Base-by-base conservation (phyloP, 768 basidiomycete species). In the Podaxis rugospora region DNA sequence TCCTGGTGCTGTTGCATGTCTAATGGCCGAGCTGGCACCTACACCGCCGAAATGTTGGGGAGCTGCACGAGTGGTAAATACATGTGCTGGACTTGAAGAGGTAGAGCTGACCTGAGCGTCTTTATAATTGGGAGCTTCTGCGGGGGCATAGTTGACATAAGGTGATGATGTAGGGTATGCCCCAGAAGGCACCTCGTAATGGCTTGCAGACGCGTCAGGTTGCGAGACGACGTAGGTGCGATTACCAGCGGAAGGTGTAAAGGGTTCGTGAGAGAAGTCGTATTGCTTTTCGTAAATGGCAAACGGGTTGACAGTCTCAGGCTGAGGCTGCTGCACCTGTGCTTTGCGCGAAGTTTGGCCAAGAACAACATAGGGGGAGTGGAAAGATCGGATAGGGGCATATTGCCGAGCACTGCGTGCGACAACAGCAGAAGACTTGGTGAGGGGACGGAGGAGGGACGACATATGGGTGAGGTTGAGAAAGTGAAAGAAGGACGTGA, bases 191-290 rank as follows among this genome's bases (percentile, higher is more conserved):
- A 91, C 87, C 65, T 81, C 75, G 66, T 89, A 89, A 35, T 83
- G 82, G 46, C 78, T 80, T 58, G 84, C 70, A 59, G 83, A 75
- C 36, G 82, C 79, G 72, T 90, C 87, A 40, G 89, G 89, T 69
- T 88, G 79, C 35, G 87, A 89, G 64, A 90, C 89, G 64, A 90
- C 87, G 66, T 90, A 87, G 36, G 85, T 87, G 60, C 80, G 85
- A 32, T 79, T 78, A 36, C 83, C 84, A 37, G 75, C 70, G 39
- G 71, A 72, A 1, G 79, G 71, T 21, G 73, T 50, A 61, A 76
- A 69, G 1, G 83, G 81, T 66, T 87, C 84, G 36, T 79, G 67
- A 23, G 80, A 75, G 64, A 71, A 70, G 65, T 88, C 83, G 59
- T 73, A 66, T 66, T 88, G 80, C 69, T 89, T 90, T 70, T 89